These are phyloP conservation scores for Beauveria australis DNA, from an alignment of 2,329 filamentous ascomycete genomes.

Conservation along the genomic window DNA sequence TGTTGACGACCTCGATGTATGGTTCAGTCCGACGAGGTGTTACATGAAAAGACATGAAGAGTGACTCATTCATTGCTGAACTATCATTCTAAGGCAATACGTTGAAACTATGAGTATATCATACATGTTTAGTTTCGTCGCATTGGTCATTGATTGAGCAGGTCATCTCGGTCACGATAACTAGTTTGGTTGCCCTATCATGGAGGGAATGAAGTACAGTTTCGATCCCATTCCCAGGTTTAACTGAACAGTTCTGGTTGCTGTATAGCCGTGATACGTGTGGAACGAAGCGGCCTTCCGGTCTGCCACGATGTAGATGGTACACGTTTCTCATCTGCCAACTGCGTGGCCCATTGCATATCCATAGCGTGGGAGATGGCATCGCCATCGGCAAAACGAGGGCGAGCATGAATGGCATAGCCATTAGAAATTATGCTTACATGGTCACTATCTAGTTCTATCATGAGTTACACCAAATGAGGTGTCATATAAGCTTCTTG, in stretches of 20 bases:
- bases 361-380: neutral
- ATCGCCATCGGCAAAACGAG: neutral
- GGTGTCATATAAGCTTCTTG: too few relatives aligned
- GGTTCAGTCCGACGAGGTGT: neutral
- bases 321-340: neutral
- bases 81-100: neutral
- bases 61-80: neutral
- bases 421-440: too few relatives aligned
- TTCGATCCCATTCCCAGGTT: neutral
- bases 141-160: neutral
- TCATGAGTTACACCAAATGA: too few relatives aligned
- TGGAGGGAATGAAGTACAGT: neutral
- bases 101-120: neutral
- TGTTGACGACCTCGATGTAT: slow-evolving; percentile 10
- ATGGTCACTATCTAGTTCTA: too few relatives aligned
- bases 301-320: neutral
- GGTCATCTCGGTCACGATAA: neutral
- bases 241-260: neutral
- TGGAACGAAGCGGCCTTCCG: neutral
- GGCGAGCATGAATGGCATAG: neutral
- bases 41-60: too few relatives aligned
- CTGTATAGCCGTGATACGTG: neutral
- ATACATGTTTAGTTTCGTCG: neutral
- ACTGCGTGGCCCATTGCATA: neutral
- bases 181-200: neutral